A percentile compares a stretch with the other conserved stretches of the same genome.
These are phyloP conservation scores for Leptomonas pyrrhocoris DNA, from an alignment of 208 protist genomes.

Conservation along the genomic window DNA sequence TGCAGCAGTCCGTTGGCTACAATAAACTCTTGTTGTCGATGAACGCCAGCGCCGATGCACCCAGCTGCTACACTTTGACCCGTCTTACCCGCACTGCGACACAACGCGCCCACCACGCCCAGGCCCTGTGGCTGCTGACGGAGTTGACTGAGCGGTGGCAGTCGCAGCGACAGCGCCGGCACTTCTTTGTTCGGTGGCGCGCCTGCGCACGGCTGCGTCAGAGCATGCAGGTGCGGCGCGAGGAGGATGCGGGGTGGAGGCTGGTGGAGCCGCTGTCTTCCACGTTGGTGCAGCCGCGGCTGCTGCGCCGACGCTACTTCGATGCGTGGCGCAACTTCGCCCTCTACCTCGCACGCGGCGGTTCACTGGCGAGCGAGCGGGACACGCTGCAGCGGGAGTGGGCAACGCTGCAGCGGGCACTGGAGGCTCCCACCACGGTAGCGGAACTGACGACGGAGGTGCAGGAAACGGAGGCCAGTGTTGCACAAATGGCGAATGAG, in stretches of 20 bases:
- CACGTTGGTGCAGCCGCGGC: slow-evolving; percentile 31
- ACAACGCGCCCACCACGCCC: slow-evolving; percentile 18
- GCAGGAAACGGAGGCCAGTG: slow-evolving; percentile 32
- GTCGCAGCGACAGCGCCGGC: slow-evolving; percentile 9
- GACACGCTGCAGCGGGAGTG: slow-evolving; percentile 64
- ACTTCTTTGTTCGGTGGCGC: slow-evolving; percentile 47
- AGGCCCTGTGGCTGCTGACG: slow-evolving; percentile 36
- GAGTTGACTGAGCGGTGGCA: slow-evolving; percentile 19
- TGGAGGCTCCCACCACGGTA: slow-evolving; percentile 38
- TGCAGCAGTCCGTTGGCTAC: slow-evolving; percentile 39
- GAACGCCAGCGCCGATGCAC: slow-evolving; percentile 31
- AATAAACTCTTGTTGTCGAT: slow-evolving; percentile 62
- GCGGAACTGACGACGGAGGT: slow-evolving; percentile 36
- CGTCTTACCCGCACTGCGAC: slow-evolving; percentile 1
- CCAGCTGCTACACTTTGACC: slow-evolving; percentile 4
- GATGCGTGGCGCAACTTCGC: slow-evolving; percentile 57
- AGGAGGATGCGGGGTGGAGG: slow-evolving; percentile 16
- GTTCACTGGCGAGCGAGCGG: slow-evolving; percentile 52
- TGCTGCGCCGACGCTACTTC: slow-evolving; percentile 51
- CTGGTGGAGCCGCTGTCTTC: slow-evolving; percentile 51
- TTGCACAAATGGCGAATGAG: slow-evolving; percentile 16
- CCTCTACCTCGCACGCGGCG: slow-evolving; percentile 34
- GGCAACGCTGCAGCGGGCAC: slow-evolving; percentile 44
- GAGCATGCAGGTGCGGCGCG: not conserved
- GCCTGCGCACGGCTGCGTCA: slow-evolving; percentile 13